Percentiles rank a stretch among this genome's conserved stretches.
phyloP scores from a whole-genome alignment of 1,139 yeast genomes.

The Scheffersomyces titani region DNA sequence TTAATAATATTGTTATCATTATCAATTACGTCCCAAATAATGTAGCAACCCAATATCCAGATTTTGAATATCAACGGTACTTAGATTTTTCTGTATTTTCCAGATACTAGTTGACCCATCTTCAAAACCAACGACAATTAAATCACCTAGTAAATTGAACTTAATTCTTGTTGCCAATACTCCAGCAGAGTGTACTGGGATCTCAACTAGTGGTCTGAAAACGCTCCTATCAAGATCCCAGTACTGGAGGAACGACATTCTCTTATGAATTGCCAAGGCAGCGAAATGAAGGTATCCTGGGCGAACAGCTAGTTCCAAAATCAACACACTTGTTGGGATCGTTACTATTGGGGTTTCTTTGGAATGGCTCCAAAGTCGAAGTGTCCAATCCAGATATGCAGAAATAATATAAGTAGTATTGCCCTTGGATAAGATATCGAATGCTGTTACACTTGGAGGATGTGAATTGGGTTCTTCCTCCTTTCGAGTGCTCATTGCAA shows the following conservation, averaged over 20 bases:
- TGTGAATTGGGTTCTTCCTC: constrained; percentile 8
- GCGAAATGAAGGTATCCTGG: constrained; percentile 51
- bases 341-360: constrained; percentile 16
- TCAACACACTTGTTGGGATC: constrained; percentile 39
- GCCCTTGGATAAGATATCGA: constrained; percentile 2
- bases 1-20: not conserved
- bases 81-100: constrained; percentile 5
- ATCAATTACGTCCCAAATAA: constrained; percentile 4
- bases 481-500: not conserved
- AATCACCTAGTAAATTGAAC: constrained; percentile 24
- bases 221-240: constrained; percentile 52
- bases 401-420: constrained; percentile 17
- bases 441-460: constrained; percentile 8
- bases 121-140: constrained; percentile 25
- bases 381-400: constrained; percentile 33
- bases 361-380: constrained; percentile 24
- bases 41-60: constrained; percentile 11
- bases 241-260: constrained; percentile 40
- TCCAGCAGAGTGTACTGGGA: constrained; percentile 12
- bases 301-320: constrained; percentile 43
- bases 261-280: constrained; percentile 38
- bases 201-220: constrained; percentile 38
- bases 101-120: constrained; percentile 26
- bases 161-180: constrained; percentile 16
- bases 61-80: not conserved